phyloP scores from a whole-genome alignment of 2,329 filamentous ascomycete genomes.

The Emergomyces africanus region DNA sequence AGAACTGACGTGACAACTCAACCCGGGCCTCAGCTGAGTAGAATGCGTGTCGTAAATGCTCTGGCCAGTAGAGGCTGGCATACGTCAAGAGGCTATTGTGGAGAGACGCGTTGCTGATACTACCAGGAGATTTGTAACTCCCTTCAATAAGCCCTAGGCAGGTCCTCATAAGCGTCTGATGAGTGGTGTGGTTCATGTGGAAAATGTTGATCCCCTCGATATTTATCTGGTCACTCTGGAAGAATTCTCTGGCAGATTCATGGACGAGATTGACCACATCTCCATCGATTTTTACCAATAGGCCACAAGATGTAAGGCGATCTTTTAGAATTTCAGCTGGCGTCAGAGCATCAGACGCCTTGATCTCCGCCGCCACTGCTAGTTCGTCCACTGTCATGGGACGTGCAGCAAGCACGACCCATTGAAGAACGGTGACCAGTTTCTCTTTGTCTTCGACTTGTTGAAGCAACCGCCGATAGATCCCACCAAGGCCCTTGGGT shows the following conservation, averaged over 20 bases:
- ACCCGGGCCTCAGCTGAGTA: constrained; percentile 8
- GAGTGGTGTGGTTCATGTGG: constrained; percentile 12
- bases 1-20: constrained; percentile 16
- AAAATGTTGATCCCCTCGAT: constrained; percentile 16
- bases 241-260: constrained; percentile 15
- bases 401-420: constrained; percentile 15
- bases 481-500: constrained; percentile 14
- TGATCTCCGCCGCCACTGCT: constrained; percentile 9
- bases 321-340: constrained; percentile 8
- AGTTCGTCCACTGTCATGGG: constrained; percentile 16
- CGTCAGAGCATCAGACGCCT: neutral
- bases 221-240: constrained; percentile 15
- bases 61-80: constrained; percentile 15
- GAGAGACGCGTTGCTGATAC: constrained; percentile 8
- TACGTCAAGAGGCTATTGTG: constrained; percentile 9
- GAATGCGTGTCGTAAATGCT: constrained; percentile 14
- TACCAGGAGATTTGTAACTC: constrained; percentile 6
- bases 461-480: constrained; percentile 13
- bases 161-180: constrained; percentile 13
- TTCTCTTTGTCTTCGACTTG: constrained; percentile 13
- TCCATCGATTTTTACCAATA: constrained; percentile 11
- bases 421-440: constrained; percentile 14
- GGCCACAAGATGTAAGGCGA: constrained; percentile 7
- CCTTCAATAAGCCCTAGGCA: constrained; percentile 13
- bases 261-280: constrained; percentile 14